Evolutionary conservation across 352 stramenopile genomes (phyloP).

Genomic region (Phytophthora pisi): DNA sequence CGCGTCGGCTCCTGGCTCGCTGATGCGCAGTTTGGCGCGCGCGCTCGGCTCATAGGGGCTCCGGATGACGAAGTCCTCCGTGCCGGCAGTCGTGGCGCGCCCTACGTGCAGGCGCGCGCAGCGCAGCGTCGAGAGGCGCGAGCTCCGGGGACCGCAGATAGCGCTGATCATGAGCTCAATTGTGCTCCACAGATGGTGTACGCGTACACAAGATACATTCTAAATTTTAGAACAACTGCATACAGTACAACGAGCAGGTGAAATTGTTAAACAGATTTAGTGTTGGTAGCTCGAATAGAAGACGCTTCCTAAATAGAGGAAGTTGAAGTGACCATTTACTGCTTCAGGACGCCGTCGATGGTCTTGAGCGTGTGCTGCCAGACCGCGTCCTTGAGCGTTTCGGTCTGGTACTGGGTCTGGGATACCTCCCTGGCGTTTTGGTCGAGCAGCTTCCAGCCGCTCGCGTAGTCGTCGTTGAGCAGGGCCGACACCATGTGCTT

Average conservation of each 20-base stretch:
- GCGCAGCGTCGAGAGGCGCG: conserved; percentile 16
- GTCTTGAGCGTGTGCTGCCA: conserved; percentile 23
- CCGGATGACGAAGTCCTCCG: conserved; percentile 49
- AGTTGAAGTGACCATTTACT: neutral
- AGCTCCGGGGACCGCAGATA: neutral
- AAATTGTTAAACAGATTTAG: neutral
- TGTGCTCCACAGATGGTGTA: neutral
- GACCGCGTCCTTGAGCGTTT: conserved; percentile 19
- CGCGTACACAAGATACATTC: neutral
- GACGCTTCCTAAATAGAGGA: neutral
- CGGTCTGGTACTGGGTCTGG: conserved; percentile 15
- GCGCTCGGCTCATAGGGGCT: conserved; percentile 14
- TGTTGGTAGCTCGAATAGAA: neutral
- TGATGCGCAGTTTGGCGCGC: conserved; percentile 42
- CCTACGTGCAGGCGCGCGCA: conserved; percentile 52
- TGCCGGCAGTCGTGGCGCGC: conserved; percentile 48
- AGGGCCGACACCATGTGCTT: conserved; percentile 14
- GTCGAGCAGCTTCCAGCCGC: conserved; percentile 17
- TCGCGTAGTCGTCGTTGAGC: conserved; percentile 15
- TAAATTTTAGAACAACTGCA: neutral
- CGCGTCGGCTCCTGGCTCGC: conserved; percentile 24
- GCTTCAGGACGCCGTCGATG: conserved; percentile 14
- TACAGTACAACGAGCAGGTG: too few relatives aligned
- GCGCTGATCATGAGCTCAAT: conserved; percentile 14
- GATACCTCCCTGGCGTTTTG: conserved; percentile 7